Evolutionary conservation across 148 eudicot species (phyloP).

Genomic region (Vaccinium darrowii): DNA sequence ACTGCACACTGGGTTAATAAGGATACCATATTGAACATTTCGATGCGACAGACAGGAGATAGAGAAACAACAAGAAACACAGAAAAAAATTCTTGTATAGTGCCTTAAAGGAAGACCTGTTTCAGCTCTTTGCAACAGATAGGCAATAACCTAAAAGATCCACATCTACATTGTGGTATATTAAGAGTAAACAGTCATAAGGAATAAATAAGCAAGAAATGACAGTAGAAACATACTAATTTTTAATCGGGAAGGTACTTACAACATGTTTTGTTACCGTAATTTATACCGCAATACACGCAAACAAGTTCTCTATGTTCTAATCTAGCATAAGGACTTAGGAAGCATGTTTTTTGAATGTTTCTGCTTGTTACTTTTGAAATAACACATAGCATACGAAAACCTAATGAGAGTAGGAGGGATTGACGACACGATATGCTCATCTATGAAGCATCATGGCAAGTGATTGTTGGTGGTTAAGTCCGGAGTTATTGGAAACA

Average conservation of each 20-base stretch:
- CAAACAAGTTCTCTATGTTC: neutral
- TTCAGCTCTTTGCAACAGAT: neutral
- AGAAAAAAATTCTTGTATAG: neutral
- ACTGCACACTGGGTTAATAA: conserved; percentile 36
- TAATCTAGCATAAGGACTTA: neutral
- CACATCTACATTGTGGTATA: neutral
- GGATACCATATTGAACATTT: conserved; percentile 16
- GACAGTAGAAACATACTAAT: neutral
- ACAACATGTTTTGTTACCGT: neutral
- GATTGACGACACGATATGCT: neutral
- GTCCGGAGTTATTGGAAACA: neutral
- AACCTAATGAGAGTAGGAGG: neutral
- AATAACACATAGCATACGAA: neutral
- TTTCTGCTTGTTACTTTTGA: neutral
- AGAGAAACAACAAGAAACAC: neutral
- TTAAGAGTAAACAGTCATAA: neutral
- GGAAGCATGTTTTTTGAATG: neutral
- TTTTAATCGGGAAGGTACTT: neutral
- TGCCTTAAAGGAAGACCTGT: neutral
- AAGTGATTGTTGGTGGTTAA: neutral
- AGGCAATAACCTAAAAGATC: neutral
- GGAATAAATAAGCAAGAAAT: conserved; percentile 4
- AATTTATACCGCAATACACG: neutral
- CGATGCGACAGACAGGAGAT: neutral
- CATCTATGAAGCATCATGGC: neutral